Percentiles rank a stretch among this genome's conserved stretches.
Conservation (phyloP, 345 rosid species). For the Clausena lansium region DNA sequence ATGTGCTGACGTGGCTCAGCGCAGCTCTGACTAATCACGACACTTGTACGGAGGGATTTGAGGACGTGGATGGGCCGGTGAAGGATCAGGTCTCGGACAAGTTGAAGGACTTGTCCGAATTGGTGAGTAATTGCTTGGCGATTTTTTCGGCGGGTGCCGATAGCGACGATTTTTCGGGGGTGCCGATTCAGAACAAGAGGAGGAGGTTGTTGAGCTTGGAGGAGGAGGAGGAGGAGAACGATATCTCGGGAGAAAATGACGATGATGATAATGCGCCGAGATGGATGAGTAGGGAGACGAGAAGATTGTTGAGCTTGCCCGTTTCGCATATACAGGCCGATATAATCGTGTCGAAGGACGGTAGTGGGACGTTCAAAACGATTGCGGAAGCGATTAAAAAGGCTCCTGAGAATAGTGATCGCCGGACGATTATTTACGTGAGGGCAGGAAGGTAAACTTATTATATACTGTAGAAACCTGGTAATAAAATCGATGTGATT, state of each 20-base stretch:
- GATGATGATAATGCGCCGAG: constrained; percentile 40
- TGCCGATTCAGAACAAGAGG: constrained; percentile 84
- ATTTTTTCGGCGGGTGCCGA: constrained; percentile 51
- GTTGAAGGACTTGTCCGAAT: constrained; percentile 76
- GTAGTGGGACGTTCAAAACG: constrained; percentile 82
- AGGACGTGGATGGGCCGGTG: constrained; percentile 48
- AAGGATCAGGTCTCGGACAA: constrained; percentile 56
- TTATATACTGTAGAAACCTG: no score
- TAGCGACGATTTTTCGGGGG: constrained; percentile 66
- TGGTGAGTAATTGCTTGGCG: constrained; percentile 87
- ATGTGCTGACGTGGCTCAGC: constrained; percentile 96
- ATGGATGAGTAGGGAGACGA: constrained; percentile 67
- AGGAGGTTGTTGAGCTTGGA: constrained; percentile 25
- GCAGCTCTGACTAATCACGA: constrained; percentile 88
- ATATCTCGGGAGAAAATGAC: constrained; percentile 8
- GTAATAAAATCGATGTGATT: no score
- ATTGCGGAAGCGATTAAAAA: constrained; percentile 86
- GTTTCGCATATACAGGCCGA: constrained; percentile 69
- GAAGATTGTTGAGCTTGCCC: constrained; percentile 54
- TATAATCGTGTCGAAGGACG: constrained; percentile 75
- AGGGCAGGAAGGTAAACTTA: constrained; percentile 82
- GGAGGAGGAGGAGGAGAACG: constrained; percentile 20
- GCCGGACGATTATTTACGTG: constrained; percentile 81
- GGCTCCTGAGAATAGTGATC: constrained; percentile 66
- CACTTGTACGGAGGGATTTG: constrained; percentile 88